phyloP scores from a whole-genome alignment of 306 rosid species.

The Ammopiptanthus mongolicus region DNA sequence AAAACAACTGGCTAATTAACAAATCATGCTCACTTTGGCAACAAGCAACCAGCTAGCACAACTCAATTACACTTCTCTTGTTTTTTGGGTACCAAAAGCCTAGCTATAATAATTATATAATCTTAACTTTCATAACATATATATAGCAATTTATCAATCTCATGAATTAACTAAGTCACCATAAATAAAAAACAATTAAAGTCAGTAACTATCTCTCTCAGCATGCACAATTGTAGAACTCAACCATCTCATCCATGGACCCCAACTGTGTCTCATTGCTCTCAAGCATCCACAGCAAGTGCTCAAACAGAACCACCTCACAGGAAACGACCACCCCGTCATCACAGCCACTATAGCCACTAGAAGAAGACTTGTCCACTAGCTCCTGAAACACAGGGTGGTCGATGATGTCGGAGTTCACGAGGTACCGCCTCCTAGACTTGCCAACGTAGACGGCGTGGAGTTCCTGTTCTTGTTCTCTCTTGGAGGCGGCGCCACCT shows the following conservation, averaged over 20 bases:
- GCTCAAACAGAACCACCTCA: constrained; percentile 91
- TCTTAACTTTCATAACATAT: neutral
- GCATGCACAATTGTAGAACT: constrained; percentile 65
- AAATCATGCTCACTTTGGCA: constrained; percentile 14
- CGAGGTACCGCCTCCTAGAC: constrained; percentile 65
- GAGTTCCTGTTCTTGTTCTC: neutral
- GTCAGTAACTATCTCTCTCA: constrained; percentile 21
- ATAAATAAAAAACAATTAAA: neutral
- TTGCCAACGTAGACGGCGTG: constrained; percentile 74
- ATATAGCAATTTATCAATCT: constrained; percentile 14
- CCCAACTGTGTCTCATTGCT: constrained; percentile 66
- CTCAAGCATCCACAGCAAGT: constrained; percentile 88
- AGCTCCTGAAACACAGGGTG: constrained; percentile 83
- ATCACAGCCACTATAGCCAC: neutral
- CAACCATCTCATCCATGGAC: constrained; percentile 74
- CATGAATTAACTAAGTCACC: neutral
- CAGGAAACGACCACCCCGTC: constrained; percentile 52
- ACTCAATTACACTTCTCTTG: neutral
- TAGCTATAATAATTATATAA: neutral
- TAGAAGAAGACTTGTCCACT: constrained; percentile 43
- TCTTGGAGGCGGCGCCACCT: neutral
- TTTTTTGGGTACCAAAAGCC: neutral
- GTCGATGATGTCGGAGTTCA: constrained; percentile 52
- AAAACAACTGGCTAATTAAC: neutral
- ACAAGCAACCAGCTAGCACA: constrained; percentile 15